Percentiles rank a stretch among this genome's conserved stretches.
These are phyloP conservation scores for Camelina sativa DNA, from an alignment of 345 rosid species.

Conservation along the genomic window DNA sequence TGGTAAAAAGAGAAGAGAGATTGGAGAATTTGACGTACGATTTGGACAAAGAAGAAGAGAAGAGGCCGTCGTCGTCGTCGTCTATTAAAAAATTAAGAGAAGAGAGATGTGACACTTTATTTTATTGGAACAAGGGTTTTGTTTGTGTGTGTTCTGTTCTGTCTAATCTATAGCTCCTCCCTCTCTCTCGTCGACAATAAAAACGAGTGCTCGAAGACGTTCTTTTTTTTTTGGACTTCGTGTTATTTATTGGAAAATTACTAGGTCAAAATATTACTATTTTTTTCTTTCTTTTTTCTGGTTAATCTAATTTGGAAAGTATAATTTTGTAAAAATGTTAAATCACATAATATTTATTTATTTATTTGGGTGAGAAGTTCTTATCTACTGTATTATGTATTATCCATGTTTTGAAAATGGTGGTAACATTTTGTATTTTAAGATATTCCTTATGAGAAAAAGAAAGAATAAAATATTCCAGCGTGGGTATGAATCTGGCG, in stretches of 20 bases:
- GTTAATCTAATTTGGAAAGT: no score
- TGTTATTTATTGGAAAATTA: neutral
- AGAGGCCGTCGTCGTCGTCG: neutral
- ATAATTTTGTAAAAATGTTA: no score
- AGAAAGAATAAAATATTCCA: no score
- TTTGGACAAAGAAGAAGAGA: slow-evolving; percentile 12
- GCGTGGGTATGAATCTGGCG: no score
- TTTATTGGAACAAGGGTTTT: slow-evolving; percentile 4
- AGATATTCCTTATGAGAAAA: no score
- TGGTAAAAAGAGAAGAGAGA: neutral
- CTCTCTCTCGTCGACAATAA: neutral
- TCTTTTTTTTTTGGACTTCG: neutral
- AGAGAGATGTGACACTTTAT: slow-evolving; percentile 8
- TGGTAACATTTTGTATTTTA: no score
- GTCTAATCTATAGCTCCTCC: neutral
- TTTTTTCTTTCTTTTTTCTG: neutral
- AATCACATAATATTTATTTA: no score
- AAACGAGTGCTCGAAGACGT: neutral
- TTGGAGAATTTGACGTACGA: slow-evolving; percentile 27
- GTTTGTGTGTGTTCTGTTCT: neutral
- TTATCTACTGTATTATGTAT: no score
- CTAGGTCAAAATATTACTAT: neutral
- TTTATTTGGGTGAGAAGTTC: no score
- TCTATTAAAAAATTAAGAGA: neutral
- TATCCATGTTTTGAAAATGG: no score